Evolutionary conservation across 2,329 filamentous ascomycete genomes (phyloP).

Genomic region (Colletotrichum tofieldiae): DNA sequence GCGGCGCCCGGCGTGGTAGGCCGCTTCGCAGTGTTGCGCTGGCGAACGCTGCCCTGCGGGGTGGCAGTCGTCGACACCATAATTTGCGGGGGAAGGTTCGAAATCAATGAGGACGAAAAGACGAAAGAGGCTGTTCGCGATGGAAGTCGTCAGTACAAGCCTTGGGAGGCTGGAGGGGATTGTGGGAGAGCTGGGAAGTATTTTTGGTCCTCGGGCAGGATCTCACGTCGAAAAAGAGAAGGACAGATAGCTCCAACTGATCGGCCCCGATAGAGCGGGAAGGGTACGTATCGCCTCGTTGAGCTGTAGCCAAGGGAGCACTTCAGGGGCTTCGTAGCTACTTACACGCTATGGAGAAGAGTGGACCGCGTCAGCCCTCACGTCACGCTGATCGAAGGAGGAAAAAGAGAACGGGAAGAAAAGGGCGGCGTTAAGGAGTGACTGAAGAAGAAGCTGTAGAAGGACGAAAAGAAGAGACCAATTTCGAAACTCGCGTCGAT

Average conservation of each 20-base stretch:
- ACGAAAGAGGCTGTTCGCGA: constrained; percentile 27
- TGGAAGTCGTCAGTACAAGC: constrained; percentile 29
- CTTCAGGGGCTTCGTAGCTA: constrained; percentile 35
- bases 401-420: constrained; percentile 37
- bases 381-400: constrained; percentile 36
- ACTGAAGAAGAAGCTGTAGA: constrained; percentile 33
- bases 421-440: constrained; percentile 26
- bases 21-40: constrained; percentile 68
- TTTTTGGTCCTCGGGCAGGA: constrained; percentile 12
- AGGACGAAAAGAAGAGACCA: background rate
- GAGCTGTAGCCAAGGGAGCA: constrained; percentile 34
- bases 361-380: constrained; percentile 35
- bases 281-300: constrained; percentile 36
- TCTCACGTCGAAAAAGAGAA: constrained; percentile 31
- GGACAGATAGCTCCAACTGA: constrained; percentile 42
- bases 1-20: constrained; percentile 56
- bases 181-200: constrained; percentile 23
- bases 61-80: constrained; percentile 60
- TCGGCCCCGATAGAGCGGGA: constrained; percentile 8
- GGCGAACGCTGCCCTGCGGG: constrained; percentile 72
- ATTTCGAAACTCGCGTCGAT: constrained; percentile 11
- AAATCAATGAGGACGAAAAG: constrained; percentile 32
- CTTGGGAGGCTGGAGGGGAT: constrained; percentile 14
- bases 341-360: constrained; percentile 39
- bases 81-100: constrained; percentile 46